These are phyloP conservation scores for Trichosporon sp. DNA, from an alignment of 1,284 basidiomycete species.

Conservation along the genomic window DNA sequence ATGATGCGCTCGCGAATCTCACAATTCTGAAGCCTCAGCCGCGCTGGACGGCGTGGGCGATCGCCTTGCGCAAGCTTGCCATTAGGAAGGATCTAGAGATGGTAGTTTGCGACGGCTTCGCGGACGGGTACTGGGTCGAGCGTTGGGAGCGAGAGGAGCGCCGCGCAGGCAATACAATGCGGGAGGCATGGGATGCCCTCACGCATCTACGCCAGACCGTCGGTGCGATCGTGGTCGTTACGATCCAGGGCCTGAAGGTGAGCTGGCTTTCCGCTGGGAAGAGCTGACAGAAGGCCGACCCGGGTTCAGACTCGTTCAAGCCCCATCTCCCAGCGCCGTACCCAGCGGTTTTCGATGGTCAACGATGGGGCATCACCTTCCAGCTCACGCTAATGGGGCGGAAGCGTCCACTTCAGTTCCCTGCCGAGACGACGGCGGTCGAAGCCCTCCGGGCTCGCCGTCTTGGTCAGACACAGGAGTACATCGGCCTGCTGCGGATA, in stretches of 20 bases:
- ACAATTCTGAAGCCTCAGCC: neutral
- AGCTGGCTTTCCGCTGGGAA: constrained; percentile 13
- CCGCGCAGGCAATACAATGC: constrained; percentile 12
- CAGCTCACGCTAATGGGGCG: constrained; percentile 34
- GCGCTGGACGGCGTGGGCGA: constrained; percentile 13
- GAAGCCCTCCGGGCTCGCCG: constrained; percentile 33
- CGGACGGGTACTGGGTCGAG: constrained; percentile 39
- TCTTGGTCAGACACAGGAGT: constrained; percentile 23
- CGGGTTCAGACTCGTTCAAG: constrained; percentile 26
- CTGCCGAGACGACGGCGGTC: constrained; percentile 32
- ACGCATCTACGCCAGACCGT: constrained; percentile 32
- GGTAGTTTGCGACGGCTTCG: constrained; percentile 41
- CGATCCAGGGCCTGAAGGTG: constrained; percentile 40
- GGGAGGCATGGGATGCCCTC: constrained; percentile 35
- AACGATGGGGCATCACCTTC: constrained; percentile 32
- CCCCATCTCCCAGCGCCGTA: constrained; percentile 41
- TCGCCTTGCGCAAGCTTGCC: constrained; percentile 21
- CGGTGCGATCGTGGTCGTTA: constrained; percentile 36
- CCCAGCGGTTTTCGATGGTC: constrained; percentile 27
- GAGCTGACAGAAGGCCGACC: neutral
- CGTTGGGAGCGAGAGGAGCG: constrained; percentile 35
- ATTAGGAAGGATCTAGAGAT: constrained; percentile 17
- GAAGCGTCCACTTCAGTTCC: constrained; percentile 27
- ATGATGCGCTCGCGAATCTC: neutral
- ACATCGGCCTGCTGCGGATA: constrained; percentile 26